Conservation (phyloP, 1,139 yeast species). For the Protomyces inundatus region DNA sequence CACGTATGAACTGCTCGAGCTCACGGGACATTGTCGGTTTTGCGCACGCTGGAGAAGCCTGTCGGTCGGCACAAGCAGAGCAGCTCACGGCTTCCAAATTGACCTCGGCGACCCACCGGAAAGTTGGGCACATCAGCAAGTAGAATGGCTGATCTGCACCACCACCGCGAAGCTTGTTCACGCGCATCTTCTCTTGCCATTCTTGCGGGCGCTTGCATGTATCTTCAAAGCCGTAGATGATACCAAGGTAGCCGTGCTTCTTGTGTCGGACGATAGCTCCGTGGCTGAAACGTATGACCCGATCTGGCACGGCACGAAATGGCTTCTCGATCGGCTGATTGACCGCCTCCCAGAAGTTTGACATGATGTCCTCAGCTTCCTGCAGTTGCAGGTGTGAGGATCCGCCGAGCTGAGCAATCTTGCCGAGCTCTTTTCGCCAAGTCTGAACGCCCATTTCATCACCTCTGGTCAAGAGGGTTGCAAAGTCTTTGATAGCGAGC, state of each 20-base stretch:
- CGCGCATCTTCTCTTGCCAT: constrained; percentile 16
- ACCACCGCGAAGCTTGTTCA: constrained; percentile 1
- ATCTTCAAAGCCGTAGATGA: constrained; percentile 1
- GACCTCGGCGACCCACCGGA: constrained; percentile 12
- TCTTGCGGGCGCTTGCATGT: constrained; percentile 1
- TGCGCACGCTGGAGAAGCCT: too few relatives aligned
- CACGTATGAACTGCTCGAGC: too few relatives aligned
- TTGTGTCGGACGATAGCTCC: not conserved
- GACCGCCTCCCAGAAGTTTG: too few relatives aligned
- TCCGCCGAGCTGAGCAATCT: too few relatives aligned
- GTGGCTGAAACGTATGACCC: not conserved
- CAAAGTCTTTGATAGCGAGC: too few relatives aligned
- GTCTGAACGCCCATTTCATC: too few relatives aligned
- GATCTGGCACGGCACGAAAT: not conserved
- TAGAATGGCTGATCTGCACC: constrained; percentile 10
- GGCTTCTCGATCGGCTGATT: too few relatives aligned
- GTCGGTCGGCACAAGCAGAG: not conserved
- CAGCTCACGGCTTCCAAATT: not conserved
- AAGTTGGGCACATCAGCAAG: not conserved
- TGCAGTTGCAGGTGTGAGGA: too few relatives aligned
- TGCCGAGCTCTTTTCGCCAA: too few relatives aligned
- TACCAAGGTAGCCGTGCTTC: not conserved
- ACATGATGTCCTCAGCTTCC: too few relatives aligned
- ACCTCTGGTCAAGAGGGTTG: too few relatives aligned
- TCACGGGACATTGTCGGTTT: too few relatives aligned